Percentiles rank a stretch among this genome's conserved stretches.
Conservation (phyloP, 352 stramenopile genomes). For the Globisporangium radiosum region DNA sequence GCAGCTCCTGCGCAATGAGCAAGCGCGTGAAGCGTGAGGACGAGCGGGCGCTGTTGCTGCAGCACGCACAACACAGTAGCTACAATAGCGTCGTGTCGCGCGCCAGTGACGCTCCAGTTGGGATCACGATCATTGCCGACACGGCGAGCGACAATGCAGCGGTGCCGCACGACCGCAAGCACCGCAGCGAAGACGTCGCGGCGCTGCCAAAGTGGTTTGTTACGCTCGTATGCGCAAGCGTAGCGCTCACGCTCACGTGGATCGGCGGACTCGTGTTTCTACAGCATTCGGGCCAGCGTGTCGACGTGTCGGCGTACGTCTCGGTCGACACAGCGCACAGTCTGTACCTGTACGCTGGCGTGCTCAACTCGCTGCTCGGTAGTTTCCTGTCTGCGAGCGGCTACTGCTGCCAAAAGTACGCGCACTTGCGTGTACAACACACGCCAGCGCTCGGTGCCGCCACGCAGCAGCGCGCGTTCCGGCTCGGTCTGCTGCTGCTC, state of each 20-base stretch:
- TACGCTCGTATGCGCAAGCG: slow-evolving; percentile 24
- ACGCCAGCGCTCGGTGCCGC: slow-evolving; percentile 44
- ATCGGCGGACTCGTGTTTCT: slow-evolving; percentile 39
- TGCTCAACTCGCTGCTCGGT: slow-evolving; percentile 69
- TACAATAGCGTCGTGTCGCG: no score
- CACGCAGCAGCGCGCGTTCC: slow-evolving; percentile 55
- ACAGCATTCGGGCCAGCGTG: slow-evolving; percentile 21
- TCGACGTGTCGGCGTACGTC: slow-evolving; percentile 15
- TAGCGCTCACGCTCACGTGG: slow-evolving; percentile 39
- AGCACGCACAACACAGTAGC: no score
- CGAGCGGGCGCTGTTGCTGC: no score
- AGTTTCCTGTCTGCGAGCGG: slow-evolving; percentile 72
- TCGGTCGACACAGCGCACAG: slow-evolving; percentile 14
- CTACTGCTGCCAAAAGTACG: slow-evolving; percentile 78
- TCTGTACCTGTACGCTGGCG: slow-evolving; percentile 54
- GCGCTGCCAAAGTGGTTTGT: slow-evolving; percentile 57
- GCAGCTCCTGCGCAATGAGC: no score
- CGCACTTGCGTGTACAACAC: slow-evolving; percentile 48
- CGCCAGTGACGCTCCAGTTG: no score
- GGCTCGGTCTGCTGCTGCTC: slow-evolving; percentile 50
- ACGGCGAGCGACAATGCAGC: no score
- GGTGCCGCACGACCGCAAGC: no score
- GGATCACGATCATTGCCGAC: no score
- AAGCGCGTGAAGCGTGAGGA: no score
- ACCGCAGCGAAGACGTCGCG: neutral